Conservation (phyloP, 352 stramenopile genomes). For the Globisporangium paroecandrum region DNA sequence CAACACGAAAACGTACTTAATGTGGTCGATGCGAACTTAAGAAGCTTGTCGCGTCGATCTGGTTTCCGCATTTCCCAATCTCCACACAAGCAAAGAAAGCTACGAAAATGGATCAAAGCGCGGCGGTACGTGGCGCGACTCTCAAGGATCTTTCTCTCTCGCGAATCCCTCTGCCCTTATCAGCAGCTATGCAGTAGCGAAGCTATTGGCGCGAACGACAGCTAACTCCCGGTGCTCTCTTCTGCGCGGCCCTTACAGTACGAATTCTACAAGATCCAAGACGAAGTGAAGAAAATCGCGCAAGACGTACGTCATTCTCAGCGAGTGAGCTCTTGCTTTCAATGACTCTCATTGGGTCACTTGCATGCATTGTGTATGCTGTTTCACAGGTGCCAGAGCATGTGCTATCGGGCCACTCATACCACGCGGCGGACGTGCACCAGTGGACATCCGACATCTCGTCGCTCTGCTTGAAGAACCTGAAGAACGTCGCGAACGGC, state of each 20-base stretch:
- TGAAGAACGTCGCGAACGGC: constrained; percentile 81
- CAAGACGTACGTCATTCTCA: constrained; percentile 44
- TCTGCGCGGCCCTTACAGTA: constrained; percentile 37
- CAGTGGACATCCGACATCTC: constrained; percentile 79
- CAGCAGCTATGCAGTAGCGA: neutral
- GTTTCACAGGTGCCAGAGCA: constrained; percentile 62
- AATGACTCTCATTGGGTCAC: neutral
- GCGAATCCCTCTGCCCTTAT: neutral
- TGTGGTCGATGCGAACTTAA: neutral
- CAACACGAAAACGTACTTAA: neutral
- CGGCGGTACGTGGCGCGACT: constrained; percentile 29
- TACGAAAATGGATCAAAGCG: constrained; percentile 42
- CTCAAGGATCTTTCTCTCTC: neutral
- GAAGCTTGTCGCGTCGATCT: neutral
- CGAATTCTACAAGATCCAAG: constrained; percentile 80
- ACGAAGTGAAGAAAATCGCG: constrained; percentile 84
- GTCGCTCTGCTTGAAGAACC: constrained; percentile 72
- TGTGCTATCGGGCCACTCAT: constrained; percentile 56
- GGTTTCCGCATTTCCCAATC: neutral
- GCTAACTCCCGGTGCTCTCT: neutral
- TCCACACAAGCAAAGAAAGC: neutral
- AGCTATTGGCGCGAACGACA: neutral
- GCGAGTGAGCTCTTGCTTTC: neutral
- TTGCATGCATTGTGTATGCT: neutral
- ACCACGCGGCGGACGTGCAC: constrained; percentile 81